phyloP scores from a whole-genome alignment of 2,329 filamentous ascomycete genomes.

The Alternaria burnsii region DNA sequence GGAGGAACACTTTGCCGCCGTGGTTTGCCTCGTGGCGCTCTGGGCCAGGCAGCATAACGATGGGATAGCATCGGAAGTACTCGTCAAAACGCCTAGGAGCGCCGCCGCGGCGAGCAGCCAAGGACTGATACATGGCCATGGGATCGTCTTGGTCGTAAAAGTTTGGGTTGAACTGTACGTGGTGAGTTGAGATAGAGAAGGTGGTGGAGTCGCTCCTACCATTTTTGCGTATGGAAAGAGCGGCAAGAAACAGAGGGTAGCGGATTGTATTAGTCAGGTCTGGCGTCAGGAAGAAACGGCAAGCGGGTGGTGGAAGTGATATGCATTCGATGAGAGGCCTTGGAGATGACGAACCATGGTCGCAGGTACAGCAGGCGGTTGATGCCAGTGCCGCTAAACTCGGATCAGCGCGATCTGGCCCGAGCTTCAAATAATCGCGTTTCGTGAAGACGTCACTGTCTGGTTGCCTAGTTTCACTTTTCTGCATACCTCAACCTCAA shows the following conservation, averaged over 20 bases:
- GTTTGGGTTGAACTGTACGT: constrained; percentile 51
- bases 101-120: constrained; percentile 55
- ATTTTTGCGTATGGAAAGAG: constrained; percentile 26
- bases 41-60: constrained; percentile 90
- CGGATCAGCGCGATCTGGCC: constrained; percentile 21
- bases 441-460: constrained; percentile 25
- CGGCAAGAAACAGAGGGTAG: neutral
- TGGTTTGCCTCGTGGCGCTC: constrained; percentile 92
- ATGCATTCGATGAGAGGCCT: constrained; percentile 2
- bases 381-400: constrained; percentile 16
- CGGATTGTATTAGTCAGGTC: neutral
- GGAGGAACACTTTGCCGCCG: constrained; percentile 96
- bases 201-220: constrained; percentile 42
- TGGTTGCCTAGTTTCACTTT: neutral
- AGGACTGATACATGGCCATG: constrained; percentile 64
- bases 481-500: neutral
- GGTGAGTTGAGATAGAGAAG: constrained; percentile 26
- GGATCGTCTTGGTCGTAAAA: constrained; percentile 64
- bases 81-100: constrained; percentile 87
- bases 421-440: constrained; percentile 28
- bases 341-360: constrained; percentile 19
- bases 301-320: constrained; percentile 21
- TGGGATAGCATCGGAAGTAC: constrained; percentile 96
- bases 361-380: constrained; percentile 32
- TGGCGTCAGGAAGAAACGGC: constrained; percentile 22